Conservation (phyloP, 129 eudicot species). For the Sambucus nigra region DNA sequence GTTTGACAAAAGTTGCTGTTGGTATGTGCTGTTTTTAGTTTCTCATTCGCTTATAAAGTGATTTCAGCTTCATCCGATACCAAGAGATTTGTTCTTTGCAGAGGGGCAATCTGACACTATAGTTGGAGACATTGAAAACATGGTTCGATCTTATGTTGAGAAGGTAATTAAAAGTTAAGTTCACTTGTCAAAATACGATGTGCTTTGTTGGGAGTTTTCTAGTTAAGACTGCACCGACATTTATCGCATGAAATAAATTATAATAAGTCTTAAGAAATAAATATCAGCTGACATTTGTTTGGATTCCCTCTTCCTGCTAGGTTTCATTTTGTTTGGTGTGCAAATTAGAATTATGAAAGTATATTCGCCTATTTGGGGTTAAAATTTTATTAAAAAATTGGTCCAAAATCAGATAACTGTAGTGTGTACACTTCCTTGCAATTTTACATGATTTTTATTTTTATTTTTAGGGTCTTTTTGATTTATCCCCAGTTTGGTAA, state of each 20-base stretch:
- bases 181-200: not conserved
- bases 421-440: too few species aligned
- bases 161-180: constrained; percentile 38
- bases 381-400: too few species aligned
- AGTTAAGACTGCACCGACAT: not conserved
- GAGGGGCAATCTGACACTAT: constrained; percentile 94
- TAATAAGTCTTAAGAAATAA: too few species aligned
- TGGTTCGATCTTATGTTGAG: constrained; percentile 92
- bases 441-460: too few species aligned
- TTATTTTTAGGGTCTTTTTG: too few species aligned
- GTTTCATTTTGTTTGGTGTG: too few species aligned
- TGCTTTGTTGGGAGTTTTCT: not conserved
- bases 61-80: constrained; percentile 9
- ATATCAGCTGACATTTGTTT: not conserved
- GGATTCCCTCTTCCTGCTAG: not conserved
- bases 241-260: too few species aligned
- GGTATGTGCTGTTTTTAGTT: constrained; percentile 34
- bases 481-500: too few species aligned
- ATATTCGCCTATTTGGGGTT: too few species aligned
- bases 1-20: constrained; percentile 94
- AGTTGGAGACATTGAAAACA: constrained; percentile 85
- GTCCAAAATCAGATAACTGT: too few species aligned
- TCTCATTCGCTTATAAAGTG: not conserved
- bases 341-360: too few species aligned
- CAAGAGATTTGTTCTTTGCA: constrained; percentile 24